phyloP scores from a whole-genome alignment of 225 moss, liverwort and hornwort genomes.

The Climacium dendroides region DNA sequence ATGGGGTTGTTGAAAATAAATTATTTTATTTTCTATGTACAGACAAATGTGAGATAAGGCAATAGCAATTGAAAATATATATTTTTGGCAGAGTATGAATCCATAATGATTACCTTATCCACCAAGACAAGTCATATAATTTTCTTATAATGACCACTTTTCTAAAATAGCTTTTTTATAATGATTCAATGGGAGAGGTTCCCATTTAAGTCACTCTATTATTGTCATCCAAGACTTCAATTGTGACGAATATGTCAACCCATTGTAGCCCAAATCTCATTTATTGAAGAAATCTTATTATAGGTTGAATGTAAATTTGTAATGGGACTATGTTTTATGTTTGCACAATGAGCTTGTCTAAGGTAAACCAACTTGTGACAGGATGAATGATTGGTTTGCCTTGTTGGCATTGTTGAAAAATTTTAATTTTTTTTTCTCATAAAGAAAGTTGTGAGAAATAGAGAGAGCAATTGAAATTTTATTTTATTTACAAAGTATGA shows the following conservation, averaged over 20 bases:
- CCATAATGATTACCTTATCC: background rate
- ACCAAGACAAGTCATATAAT: rapidly evolving
- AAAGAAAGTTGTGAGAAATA: background rate
- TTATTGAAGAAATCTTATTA: background rate
- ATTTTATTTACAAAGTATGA: background rate
- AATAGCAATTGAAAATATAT: background rate
- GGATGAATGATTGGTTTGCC: too few relatives aligned
- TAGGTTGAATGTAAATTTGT: background rate
- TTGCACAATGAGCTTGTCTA: background rate
- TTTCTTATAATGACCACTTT: background rate
- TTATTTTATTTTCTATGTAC: background rate
- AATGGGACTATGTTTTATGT: background rate
- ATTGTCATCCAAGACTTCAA: background rate
- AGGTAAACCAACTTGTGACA: background rate
- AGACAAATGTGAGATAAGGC: background rate
- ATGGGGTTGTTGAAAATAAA: background rate
- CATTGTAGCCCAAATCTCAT: background rate
- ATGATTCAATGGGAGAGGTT: background rate
- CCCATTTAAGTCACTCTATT: background rate
- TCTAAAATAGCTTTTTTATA: too few relatives aligned
- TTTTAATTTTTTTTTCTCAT: too few relatives aligned
- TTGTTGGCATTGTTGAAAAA: background rate
- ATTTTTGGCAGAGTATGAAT: background rate
- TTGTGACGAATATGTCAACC: background rate
- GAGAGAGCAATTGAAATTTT: background rate